These are phyloP conservation scores for Monosporozyma siamensis DNA, from an alignment of 805 yeast genomes.

Conservation along the genomic window DNA sequence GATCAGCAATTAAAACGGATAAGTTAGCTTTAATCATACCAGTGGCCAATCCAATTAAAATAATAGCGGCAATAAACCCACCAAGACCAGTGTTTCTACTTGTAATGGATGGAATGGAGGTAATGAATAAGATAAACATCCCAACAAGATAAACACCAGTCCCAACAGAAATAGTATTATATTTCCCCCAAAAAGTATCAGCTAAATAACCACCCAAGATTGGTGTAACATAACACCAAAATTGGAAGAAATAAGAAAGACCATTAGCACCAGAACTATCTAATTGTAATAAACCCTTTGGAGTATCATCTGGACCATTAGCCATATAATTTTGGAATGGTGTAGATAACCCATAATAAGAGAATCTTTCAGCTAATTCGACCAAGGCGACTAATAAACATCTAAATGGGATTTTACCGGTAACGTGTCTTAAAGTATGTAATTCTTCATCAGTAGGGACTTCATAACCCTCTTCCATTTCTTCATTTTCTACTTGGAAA, in stretches of 20 bases:
- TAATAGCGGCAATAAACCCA: slow-evolving; percentile 40
- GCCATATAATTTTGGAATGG: slow-evolving; percentile 77
- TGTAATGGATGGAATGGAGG: slow-evolving; percentile 53
- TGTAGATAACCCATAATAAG: slow-evolving; percentile 70
- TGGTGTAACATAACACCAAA: slow-evolving; percentile 78
- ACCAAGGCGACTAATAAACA: slow-evolving; percentile 51
- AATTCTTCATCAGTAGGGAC: slow-evolving; percentile 26
- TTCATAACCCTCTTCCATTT: slow-evolving; percentile 73
- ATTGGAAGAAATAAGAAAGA: slow-evolving; percentile 64
- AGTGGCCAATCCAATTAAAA: slow-evolving; percentile 62
- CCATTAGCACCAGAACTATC: slow-evolving; percentile 61
- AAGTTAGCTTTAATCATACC: slow-evolving; percentile 77
- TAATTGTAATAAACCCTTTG: slow-evolving; percentile 48
- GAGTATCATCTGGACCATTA: slow-evolving; percentile 36
- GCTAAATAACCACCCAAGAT: slow-evolving; percentile 67
- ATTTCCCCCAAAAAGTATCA: slow-evolving; percentile 67
- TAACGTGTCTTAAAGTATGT: slow-evolving; percentile 22
- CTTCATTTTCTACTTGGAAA: slow-evolving; percentile 35
- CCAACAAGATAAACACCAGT: slow-evolving; percentile 53
- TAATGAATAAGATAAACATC: slow-evolving; percentile 53
- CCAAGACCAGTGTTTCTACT: slow-evolving; percentile 47
- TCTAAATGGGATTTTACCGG: slow-evolving; percentile 40
- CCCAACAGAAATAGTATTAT: slow-evolving; percentile 55
- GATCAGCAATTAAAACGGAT: slow-evolving; percentile 62
- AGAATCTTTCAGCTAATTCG: slow-evolving; percentile 73